Conservation (phyloP, 352 stramenopile genomes). For the Phytopythium ostracodes region DNA sequence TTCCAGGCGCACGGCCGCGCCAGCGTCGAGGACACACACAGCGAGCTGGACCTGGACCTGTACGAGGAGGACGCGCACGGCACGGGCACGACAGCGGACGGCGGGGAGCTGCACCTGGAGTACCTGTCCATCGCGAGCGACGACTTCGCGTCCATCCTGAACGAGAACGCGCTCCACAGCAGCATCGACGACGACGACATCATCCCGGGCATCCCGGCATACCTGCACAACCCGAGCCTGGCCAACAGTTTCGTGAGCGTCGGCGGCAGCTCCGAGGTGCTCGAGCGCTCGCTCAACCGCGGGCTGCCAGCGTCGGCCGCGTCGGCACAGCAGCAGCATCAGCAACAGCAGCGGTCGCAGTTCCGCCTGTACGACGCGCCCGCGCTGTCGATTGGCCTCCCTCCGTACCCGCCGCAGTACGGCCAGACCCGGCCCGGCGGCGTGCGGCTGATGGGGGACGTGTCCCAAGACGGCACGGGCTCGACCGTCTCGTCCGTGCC, state of each 20-base stretch:
- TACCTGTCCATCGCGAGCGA: slow-evolving; percentile 25
- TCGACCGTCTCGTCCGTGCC: slow-evolving; percentile 4
- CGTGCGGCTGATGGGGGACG: slow-evolving; percentile 2
- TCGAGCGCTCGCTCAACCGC: slow-evolving; percentile 6
- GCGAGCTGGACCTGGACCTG: slow-evolving; percentile 56
- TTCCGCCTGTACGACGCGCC: slow-evolving; percentile 17
- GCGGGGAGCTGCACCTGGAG: slow-evolving; percentile 14
- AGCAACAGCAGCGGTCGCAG: slow-evolving; percentile 20
- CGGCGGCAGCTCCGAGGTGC: slow-evolving; percentile 14
- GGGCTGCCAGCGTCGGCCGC: slow-evolving; percentile 3
- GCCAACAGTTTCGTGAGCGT: slow-evolving; percentile 32
- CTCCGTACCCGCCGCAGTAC: slow-evolving; percentile 17
- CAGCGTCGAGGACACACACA: slow-evolving; percentile 34
- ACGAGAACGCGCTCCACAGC: not conserved
- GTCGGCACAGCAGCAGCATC: slow-evolving; percentile 19
- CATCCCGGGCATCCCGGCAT: slow-evolving; percentile 8
- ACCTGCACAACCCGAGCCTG: slow-evolving; percentile 12
- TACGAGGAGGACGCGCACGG: slow-evolving; percentile 50
- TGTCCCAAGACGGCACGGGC: not conserved
- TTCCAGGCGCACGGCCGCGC: not conserved
- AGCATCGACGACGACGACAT: slow-evolving; percentile 9
- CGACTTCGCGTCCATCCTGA: slow-evolving; percentile 24
- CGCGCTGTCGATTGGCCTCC: slow-evolving; percentile 14
- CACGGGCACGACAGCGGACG: not conserved
- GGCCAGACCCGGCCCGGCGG: not conserved